phyloP scores from a whole-genome alignment of 768 basidiomycete genomes.

The Tylopilus vinaceipallidus region DNA sequence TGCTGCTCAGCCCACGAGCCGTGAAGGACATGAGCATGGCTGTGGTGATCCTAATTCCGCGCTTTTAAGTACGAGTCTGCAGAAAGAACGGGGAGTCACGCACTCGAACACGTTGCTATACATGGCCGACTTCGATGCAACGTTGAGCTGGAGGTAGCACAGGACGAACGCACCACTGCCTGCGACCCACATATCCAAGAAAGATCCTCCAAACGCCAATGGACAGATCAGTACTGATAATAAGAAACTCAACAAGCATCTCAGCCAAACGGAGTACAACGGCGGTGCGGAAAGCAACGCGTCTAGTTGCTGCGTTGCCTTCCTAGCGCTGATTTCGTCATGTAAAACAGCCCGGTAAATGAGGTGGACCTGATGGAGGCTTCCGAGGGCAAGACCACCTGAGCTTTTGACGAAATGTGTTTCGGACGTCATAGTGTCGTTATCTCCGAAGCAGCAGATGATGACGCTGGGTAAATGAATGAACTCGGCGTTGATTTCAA shows the following conservation, averaged over 20 bases:
- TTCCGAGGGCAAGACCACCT: conserved; percentile 78
- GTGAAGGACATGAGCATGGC: conserved; percentile 79
- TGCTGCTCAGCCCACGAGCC: conserved; percentile 80
- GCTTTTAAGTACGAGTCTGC: conserved; percentile 6
- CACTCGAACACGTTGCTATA: conserved; percentile 94
- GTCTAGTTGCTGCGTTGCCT: conserved; percentile 64
- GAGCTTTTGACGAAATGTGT: conserved; percentile 84
- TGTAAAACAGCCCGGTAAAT: conserved; percentile 88
- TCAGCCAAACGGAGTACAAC: conserved; percentile 58
- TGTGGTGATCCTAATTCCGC: conserved; percentile 64
- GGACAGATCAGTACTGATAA: conserved; percentile 80
- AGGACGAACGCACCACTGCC: conserved; percentile 67
- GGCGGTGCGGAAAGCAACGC: conserved; percentile 61
- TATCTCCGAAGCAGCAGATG: conserved; percentile 87
- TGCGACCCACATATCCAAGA: conserved; percentile 83
- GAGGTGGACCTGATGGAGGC: conserved; percentile 78
- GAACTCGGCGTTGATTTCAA: conserved; percentile 90
- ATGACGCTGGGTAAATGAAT: conserved; percentile 81
- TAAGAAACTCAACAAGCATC: conserved; percentile 67
- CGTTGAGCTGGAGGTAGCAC: conserved; percentile 66
- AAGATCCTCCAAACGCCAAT: conserved; percentile 80
- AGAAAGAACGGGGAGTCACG: conserved; percentile 5
- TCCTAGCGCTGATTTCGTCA: conserved; percentile 84
- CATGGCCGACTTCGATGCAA: conserved; percentile 72
- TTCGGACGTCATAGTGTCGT: conserved; percentile 84